Percentiles rank a stretch among this genome's conserved stretches.
Evolutionary conservation across 2,329 filamentous ascomycete species (phyloP).

Genomic region (Alternaria gansuensis): DNA sequence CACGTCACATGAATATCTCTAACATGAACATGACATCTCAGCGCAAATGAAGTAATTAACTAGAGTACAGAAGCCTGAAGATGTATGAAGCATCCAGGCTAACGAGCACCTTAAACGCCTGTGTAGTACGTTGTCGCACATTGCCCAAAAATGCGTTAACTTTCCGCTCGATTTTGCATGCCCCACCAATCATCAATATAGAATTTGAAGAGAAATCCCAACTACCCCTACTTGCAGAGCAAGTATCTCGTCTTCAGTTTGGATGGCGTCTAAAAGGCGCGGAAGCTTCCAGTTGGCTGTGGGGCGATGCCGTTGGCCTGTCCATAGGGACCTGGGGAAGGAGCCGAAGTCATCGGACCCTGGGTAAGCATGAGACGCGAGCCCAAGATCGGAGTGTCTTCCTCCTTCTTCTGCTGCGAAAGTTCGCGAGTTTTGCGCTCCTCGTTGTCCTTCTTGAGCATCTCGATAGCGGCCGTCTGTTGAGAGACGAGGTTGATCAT

Average conservation of each 20-base stretch:
- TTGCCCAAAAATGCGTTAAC: slow-evolving; percentile 30
- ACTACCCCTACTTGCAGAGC: neutral
- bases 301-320: slow-evolving; percentile 90
- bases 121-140: slow-evolving; percentile 41
- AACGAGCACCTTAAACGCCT: slow-evolving; percentile 40
- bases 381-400: slow-evolving; percentile 92
- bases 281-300: slow-evolving; percentile 76
- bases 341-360: slow-evolving; percentile 69
- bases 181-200: slow-evolving; percentile 38
- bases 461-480: slow-evolving; percentile 84
- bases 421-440: slow-evolving; percentile 78
- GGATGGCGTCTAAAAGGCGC: slow-evolving; percentile 43
- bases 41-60: slow-evolving; percentile 28
- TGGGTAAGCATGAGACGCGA: slow-evolving; percentile 95
- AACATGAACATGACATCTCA: neutral
- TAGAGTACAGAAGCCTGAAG: slow-evolving; percentile 41
- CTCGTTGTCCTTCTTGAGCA: slow-evolving; percentile 94
- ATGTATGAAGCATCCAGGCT: slow-evolving; percentile 31
- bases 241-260: neutral
- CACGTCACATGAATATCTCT: neutral
- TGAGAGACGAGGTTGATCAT: slow-evolving; percentile 98
- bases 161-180: slow-evolving; percentile 37
- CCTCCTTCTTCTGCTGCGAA: slow-evolving; percentile 86
- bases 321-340: slow-evolving; percentile 73
- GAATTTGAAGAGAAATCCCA: slow-evolving; percentile 28